Evolutionary conservation across 192 early-diverging fungal genomes (phyloP).

Genomic region (Coemansia aciculifera): DNA sequence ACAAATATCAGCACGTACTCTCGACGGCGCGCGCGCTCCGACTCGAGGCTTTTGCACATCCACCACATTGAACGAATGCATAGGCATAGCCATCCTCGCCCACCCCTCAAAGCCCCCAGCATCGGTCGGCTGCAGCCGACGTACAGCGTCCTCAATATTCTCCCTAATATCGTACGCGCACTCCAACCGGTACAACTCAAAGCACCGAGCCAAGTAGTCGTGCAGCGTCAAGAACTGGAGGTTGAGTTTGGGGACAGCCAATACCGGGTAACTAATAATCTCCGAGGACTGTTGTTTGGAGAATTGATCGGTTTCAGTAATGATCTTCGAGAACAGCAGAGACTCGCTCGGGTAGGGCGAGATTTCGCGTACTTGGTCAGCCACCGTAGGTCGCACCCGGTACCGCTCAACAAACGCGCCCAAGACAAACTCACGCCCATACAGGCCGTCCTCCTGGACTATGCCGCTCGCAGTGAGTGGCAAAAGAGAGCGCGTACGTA

Average conservation of each 20-base stretch:
- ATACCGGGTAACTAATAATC: slow-evolving; percentile 13
- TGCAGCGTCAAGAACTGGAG: slow-evolving; percentile 91
- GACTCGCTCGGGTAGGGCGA: slow-evolving; percentile 46
- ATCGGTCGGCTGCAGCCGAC: slow-evolving; percentile 72
- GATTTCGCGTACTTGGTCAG: slow-evolving; percentile 18
- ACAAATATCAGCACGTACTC: slow-evolving; percentile 69
- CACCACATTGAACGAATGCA: slow-evolving; percentile 65
- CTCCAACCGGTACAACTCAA: slow-evolving; percentile 82
- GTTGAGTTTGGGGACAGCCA: slow-evolving; percentile 79
- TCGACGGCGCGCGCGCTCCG: slow-evolving; percentile 60
- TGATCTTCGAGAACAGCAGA: slow-evolving; percentile 68
- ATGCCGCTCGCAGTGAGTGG: slow-evolving; percentile 4
- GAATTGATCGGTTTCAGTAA: slow-evolving; percentile 66
- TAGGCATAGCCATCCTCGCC: slow-evolving; percentile 85
- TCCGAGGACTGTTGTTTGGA: slow-evolving; percentile 40
- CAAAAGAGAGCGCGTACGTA: slow-evolving; percentile 59
- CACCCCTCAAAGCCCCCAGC: slow-evolving; percentile 85
- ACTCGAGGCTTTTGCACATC: slow-evolving; percentile 60
- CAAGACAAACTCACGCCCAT: slow-evolving; percentile 59
- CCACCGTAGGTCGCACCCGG: neutral
- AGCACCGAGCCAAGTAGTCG: slow-evolving; percentile 89
- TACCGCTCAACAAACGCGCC: slow-evolving; percentile 40
- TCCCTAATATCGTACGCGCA: slow-evolving; percentile 80
- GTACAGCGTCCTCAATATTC: slow-evolving; percentile 86
- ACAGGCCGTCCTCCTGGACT: slow-evolving; percentile 3